A percentile compares a stretch with the other conserved stretches of the same genome.
Conservation (phyloP, 2,329 filamentous ascomycete genomes). For the Ramularia endophylla region DNA sequence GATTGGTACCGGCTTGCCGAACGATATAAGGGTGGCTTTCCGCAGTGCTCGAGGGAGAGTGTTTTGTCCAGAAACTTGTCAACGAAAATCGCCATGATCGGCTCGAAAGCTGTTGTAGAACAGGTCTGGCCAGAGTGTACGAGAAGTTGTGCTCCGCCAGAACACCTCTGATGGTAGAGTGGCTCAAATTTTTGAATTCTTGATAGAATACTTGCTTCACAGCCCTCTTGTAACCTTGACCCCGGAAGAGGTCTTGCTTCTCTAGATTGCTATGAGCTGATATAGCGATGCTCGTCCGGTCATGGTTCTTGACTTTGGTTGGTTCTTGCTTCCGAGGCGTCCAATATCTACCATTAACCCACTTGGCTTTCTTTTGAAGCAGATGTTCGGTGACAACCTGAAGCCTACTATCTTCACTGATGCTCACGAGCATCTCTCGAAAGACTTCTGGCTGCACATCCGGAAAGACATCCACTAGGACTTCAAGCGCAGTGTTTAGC, state of each 20-base stretch:
- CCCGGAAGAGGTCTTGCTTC: constrained; percentile 61
- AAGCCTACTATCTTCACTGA: constrained; percentile 69
- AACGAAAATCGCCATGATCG: constrained; percentile 75
- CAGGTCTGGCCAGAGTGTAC: constrained; percentile 65
- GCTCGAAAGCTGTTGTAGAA: constrained; percentile 61
- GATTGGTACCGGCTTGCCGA: constrained; percentile 46
- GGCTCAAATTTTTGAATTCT: constrained; percentile 70
- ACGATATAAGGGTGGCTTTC: constrained; percentile 56
- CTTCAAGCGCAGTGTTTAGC: constrained; percentile 63
- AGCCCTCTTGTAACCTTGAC: constrained; percentile 60
- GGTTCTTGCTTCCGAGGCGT: constrained; percentile 10
- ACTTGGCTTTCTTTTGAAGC: constrained; percentile 63
- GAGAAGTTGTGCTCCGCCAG: constrained; percentile 76
- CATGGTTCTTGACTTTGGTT: neutral
- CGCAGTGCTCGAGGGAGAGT: constrained; percentile 48
- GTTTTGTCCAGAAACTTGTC: constrained; percentile 62
- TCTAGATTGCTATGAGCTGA: constrained; percentile 36
- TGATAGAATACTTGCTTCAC: constrained; percentile 62
- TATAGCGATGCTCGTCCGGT: constrained; percentile 2
- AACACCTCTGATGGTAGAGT: constrained; percentile 69
- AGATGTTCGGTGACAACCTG: constrained; percentile 72
- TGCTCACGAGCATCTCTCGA: constrained; percentile 69
- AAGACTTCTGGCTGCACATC: constrained; percentile 78
- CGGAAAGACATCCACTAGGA: constrained; percentile 67
- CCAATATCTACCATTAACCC: constrained; percentile 60